phyloP scores from a whole-genome alignment of 768 basidiomycete species.

The Russula lepida region DNA sequence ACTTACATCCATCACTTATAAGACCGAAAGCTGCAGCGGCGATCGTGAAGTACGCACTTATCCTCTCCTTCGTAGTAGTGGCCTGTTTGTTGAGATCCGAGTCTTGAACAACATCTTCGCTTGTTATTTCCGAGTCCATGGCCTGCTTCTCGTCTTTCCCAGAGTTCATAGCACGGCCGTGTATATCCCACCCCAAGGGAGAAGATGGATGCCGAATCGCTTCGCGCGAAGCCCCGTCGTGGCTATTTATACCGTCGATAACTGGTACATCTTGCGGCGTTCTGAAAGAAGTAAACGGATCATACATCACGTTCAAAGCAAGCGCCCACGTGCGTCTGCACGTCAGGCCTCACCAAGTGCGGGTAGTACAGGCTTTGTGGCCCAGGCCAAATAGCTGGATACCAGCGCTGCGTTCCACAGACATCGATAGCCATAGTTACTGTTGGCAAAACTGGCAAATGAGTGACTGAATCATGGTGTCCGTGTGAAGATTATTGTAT shows the following conservation, averaged over 20 bases:
- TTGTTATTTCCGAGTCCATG: background rate
- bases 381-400: background rate
- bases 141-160: background rate
- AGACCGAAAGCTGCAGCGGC: constrained; percentile 55
- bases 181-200: background rate
- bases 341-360: background rate
- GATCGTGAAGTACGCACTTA: constrained; percentile 59
- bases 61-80: constrained; percentile 27
- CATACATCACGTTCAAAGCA: background rate
- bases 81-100: background rate
- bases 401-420: background rate
- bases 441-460: background rate
- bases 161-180: background rate
- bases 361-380: background rate
- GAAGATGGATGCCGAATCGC: background rate
- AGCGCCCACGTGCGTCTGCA: constrained; percentile 5
- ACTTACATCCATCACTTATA: constrained; percentile 53
- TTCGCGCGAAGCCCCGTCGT: background rate
- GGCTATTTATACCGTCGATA: constrained; percentile 4
- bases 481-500: background rate
- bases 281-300: background rate
- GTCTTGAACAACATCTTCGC: constrained; percentile 3
- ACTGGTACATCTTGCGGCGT: background rate
- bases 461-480: no score
- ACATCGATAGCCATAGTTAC: background rate